Conservation (phyloP, 1,139 yeast genomes). For the Meyerozyma carpophila region DNA sequence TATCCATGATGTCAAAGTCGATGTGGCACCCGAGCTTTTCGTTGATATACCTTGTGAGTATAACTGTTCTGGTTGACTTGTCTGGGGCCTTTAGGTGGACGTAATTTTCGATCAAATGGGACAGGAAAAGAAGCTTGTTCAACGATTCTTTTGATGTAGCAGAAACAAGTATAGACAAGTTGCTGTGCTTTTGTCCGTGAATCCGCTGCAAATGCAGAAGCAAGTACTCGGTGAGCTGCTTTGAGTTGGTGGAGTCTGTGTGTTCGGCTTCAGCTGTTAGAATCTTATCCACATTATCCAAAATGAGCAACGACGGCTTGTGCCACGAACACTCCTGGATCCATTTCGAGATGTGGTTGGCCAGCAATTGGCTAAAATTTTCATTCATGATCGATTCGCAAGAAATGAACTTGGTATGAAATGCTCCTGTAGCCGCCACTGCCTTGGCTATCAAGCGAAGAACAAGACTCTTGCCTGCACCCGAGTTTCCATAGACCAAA, state of each 20-base stretch:
- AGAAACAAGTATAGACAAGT: slow-evolving; percentile 51
- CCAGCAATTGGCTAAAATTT: slow-evolving; percentile 38
- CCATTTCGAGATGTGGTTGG: slow-evolving; percentile 42
- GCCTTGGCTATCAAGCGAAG: slow-evolving; percentile 36
- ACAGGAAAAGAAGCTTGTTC: slow-evolving; percentile 56
- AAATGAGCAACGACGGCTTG: slow-evolving; percentile 65
- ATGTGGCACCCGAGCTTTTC: slow-evolving; percentile 24
- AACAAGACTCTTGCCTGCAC: slow-evolving; percentile 72
- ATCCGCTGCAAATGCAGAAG: slow-evolving; percentile 35
- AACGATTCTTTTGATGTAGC: slow-evolving; percentile 62
- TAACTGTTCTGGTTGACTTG: slow-evolving; percentile 50
- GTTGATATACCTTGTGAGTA: slow-evolving; percentile 45
- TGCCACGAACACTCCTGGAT: slow-evolving; percentile 70
- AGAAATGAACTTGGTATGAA: slow-evolving; percentile 37
- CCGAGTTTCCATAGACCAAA: slow-evolving; percentile 67
- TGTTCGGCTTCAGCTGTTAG: slow-evolving; percentile 72
- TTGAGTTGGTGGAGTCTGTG: slow-evolving; percentile 53
- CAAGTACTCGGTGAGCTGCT: slow-evolving; percentile 50
- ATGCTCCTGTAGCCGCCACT: slow-evolving; percentile 33
- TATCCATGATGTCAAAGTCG: slow-evolving; percentile 57
- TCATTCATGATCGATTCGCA: slow-evolving; percentile 60
- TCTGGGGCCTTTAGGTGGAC: slow-evolving; percentile 66
- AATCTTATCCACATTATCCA: slow-evolving; percentile 79
- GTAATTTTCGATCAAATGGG: slow-evolving; percentile 66
- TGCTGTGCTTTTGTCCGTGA: slow-evolving; percentile 36